A percentile compares a stretch with the other conserved stretches of the same genome.
Conservation (phyloP, 2,329 filamentous ascomycete genomes). For the Botryotinia globosa region DNA sequence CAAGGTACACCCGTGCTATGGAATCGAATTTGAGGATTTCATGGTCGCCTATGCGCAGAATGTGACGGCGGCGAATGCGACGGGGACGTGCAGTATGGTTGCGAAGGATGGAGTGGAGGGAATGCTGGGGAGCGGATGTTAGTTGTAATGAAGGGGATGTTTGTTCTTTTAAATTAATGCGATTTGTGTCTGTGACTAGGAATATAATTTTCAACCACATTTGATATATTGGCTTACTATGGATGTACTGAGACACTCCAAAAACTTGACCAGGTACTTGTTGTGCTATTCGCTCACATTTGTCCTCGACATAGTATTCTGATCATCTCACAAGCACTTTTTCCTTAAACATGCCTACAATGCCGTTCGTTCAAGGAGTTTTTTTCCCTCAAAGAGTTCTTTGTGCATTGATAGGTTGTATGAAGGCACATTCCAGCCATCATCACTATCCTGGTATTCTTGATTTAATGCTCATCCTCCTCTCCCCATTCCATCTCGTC, state of each 20-base stretch:
- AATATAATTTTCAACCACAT: neutral
- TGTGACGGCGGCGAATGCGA: constrained; percentile 28
- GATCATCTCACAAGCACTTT: neutral
- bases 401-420: neutral
- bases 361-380: no score
- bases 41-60: constrained; percentile 29
- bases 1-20: constrained; percentile 49
- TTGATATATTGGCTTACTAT: neutral
- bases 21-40: constrained; percentile 47
- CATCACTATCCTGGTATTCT: neutral
- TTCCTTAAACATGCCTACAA: neutral
- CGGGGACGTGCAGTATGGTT: constrained; percentile 37
- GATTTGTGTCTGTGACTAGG: neutral
- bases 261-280: neutral
- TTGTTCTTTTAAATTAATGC: neutral
- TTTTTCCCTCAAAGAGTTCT: neutral
- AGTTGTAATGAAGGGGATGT: neutral
- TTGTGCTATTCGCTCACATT: neutral
- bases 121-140: constrained; percentile 35
- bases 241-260: neutral
- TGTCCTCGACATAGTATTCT: neutral
- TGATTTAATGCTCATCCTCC: neutral
- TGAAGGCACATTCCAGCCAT: neutral
- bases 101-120: constrained; percentile 35
- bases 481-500: neutral